Conservation (phyloP, 768 basidiomycete genomes). For the Clavaria fumosa region DNA sequence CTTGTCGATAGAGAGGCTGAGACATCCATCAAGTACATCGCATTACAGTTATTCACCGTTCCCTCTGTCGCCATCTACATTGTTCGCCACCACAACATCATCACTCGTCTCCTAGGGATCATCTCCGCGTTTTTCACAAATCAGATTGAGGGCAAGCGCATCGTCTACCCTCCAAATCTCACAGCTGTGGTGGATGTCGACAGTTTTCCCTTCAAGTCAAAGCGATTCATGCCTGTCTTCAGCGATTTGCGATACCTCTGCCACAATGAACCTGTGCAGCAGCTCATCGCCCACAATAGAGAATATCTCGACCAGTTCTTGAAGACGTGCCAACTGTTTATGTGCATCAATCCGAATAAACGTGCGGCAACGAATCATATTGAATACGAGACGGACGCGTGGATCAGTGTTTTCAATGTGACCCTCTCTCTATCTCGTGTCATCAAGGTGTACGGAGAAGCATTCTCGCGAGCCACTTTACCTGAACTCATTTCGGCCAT, state of each 20-base stretch:
- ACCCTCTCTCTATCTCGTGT: constrained; percentile 80
- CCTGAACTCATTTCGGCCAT: constrained; percentile 54
- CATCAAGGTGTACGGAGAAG: constrained; percentile 80
- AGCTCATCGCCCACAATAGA: constrained; percentile 54
- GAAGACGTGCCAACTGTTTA: constrained; percentile 74
- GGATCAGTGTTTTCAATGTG: constrained; percentile 94
- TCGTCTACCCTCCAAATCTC: constrained; percentile 28
- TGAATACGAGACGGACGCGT: constrained; percentile 93
- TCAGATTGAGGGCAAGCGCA: constrained; percentile 62
- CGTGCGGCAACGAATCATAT: constrained; percentile 72
- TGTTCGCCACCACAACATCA: constrained; percentile 55
- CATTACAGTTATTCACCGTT: constrained; percentile 84
- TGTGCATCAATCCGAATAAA: constrained; percentile 84
- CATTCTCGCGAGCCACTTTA: constrained; percentile 43
- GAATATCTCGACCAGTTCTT: constrained; percentile 58
- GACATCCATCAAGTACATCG: constrained; percentile 87
- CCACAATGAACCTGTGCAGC: constrained; percentile 67
- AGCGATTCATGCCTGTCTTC: constrained; percentile 92
- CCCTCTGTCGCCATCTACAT: constrained; percentile 74
- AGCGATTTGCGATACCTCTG: constrained; percentile 78
- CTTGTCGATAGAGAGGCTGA: constrained; percentile 90
- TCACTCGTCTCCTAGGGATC: constrained; percentile 64
- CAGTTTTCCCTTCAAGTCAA: constrained; percentile 78
- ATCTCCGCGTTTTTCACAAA: constrained; percentile 89
- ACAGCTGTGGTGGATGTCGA: constrained; percentile 51